These are phyloP conservation scores for Candida ovalis DNA, from an alignment of 805 yeast species.

Conservation along the genomic window DNA sequence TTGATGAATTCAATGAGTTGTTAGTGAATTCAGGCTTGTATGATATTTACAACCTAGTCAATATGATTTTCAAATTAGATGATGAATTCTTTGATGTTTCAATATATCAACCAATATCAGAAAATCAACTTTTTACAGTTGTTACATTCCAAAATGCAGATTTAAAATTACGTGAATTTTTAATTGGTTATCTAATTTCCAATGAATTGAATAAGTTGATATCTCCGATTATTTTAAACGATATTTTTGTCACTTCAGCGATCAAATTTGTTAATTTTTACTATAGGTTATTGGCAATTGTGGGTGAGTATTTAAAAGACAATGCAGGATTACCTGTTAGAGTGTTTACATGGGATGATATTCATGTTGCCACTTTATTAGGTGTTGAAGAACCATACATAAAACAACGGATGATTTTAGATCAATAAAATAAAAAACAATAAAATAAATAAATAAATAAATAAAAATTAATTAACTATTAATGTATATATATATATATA, in stretches of 20 bases:
- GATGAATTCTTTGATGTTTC: conserved; percentile 58
- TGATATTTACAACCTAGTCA: conserved; percentile 60
- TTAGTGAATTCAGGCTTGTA: conserved; percentile 50
- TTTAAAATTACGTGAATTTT: conserved; percentile 41
- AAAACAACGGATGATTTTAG: conserved; percentile 14
- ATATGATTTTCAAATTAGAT: conserved; percentile 66
- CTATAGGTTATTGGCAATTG: conserved; percentile 35
- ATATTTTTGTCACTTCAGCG: conserved; percentile 49
- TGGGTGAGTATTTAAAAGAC: conserved; percentile 34
- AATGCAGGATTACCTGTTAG: conserved; percentile 19
- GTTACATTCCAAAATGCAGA: conserved; percentile 43
- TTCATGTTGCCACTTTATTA: conserved; percentile 63
- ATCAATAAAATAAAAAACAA: conserved; percentile 4
- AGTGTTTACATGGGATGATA: conserved; percentile 50
- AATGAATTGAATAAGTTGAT: conserved; percentile 52
- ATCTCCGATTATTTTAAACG: conserved; percentile 59
- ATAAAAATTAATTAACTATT: conserved; percentile 2
- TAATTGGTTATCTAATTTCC: conserved; percentile 62
- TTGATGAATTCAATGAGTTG: conserved; percentile 43
- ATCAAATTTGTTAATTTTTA: conserved; percentile 47
- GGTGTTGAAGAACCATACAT: conserved; percentile 51
- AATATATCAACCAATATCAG: conserved; percentile 61
- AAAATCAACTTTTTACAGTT: conserved; percentile 51
- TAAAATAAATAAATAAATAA: conserved; percentile 8
- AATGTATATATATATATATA: background rate